phyloP scores from a whole-genome alignment of 2,329 filamentous ascomycete genomes.

The Colletotrichum tropicale region DNA sequence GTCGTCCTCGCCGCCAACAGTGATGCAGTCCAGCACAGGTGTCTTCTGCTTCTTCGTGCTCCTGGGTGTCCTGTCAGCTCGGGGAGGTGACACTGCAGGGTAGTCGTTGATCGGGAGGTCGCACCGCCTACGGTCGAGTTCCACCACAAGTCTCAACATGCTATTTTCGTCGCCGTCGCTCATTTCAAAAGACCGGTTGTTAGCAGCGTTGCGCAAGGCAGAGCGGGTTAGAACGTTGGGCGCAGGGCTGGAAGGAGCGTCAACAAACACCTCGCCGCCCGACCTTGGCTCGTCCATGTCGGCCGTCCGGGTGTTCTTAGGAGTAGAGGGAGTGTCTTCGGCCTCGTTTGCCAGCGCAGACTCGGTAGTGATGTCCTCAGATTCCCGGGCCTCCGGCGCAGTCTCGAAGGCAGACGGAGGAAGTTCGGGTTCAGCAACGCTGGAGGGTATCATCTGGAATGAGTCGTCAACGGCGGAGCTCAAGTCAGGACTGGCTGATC shows the following conservation, averaged over 20 bases:
- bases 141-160: constrained; percentile 52
- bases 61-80: constrained; percentile 10
- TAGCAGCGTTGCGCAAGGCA: constrained; percentile 24
- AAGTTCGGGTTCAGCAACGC: constrained; percentile 18
- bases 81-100: constrained; percentile 31
- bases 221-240: constrained; percentile 28
- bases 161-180: constrained; percentile 52
- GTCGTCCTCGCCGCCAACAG: constrained; percentile 27
- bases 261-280: constrained; percentile 52
- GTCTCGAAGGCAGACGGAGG: constrained; percentile 2
- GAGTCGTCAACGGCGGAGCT: constrained; percentile 13
- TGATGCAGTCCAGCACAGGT: constrained; percentile 36
- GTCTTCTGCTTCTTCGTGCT: constrained; percentile 21
- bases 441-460: constrained; percentile 30
- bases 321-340: constrained; percentile 9
- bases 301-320: constrained; percentile 6
- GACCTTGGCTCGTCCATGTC: constrained; percentile 44
- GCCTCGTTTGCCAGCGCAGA: not conserved
- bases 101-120: constrained; percentile 27
- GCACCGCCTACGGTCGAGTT: constrained; percentile 49
- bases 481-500: constrained; percentile 1
- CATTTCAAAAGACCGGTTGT: constrained; percentile 38
- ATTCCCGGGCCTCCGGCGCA: not conserved
- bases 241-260: constrained; percentile 51
- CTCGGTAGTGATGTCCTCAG: not conserved